These are phyloP conservation scores for Asterochloris sp. DNA, from an alignment of 139 green algal species.

Conservation along the genomic window DNA sequence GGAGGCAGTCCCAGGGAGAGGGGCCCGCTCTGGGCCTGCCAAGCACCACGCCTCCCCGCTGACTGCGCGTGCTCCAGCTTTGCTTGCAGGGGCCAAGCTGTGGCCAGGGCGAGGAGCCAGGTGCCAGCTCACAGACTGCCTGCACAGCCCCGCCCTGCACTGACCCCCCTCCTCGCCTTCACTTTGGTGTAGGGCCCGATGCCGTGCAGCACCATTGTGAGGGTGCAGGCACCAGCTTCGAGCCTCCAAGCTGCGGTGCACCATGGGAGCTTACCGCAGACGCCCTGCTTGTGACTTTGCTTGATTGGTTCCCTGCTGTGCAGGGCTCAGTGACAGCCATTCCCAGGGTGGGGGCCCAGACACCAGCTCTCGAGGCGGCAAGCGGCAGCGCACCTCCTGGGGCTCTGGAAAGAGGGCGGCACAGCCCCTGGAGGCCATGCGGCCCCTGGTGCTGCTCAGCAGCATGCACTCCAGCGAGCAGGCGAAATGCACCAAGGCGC, in stretches of 20 bases:
- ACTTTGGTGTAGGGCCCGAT: neutral
- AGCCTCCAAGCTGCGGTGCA: neutral
- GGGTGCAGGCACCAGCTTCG: neutral
- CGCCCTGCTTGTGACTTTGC: neutral
- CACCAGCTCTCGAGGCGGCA: neutral
- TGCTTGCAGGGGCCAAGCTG: neutral
- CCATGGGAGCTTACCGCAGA: neutral
- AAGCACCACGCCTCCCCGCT: neutral
- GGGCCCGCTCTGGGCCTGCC: neutral
- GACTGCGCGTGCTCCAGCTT: too few relatives aligned
- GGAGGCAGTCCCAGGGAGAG: neutral
- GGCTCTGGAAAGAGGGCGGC: neutral
- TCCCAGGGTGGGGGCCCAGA: neutral
- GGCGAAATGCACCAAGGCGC: neutral
- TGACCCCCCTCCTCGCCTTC: too few relatives aligned
- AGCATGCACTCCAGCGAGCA: constrained; percentile 8
- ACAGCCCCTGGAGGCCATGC: neutral
- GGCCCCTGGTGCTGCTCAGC: neutral
- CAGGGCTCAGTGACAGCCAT: too few relatives aligned
- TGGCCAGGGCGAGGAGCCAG: constrained; percentile 1
- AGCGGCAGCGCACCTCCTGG: neutral
- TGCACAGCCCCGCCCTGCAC: too few relatives aligned
- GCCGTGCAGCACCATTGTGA: neutral
- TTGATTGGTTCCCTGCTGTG: too few relatives aligned
- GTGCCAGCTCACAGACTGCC: too few relatives aligned